These are phyloP conservation scores for Anthoceros angustus DNA, from an alignment of 225 moss, liverwort and hornwort species.

Conservation along the genomic window DNA sequence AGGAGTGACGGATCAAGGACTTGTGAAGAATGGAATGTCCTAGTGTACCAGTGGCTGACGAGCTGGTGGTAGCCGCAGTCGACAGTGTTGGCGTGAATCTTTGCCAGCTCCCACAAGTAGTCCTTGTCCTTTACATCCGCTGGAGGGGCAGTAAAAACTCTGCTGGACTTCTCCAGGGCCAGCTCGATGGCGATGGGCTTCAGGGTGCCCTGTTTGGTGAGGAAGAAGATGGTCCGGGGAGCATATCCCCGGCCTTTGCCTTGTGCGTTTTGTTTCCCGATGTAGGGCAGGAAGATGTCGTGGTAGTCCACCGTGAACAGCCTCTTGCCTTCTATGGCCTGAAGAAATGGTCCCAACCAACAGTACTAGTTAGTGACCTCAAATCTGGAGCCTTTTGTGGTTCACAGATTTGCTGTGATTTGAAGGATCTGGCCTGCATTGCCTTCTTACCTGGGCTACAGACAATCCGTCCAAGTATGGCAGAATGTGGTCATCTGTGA, in stretches of 20 bases:
- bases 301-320: conserved; percentile 23
- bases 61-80: conserved; percentile 29
- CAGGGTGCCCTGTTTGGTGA: conserved; percentile 25
- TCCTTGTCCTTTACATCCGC: conserved; percentile 13
- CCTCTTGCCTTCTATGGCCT: conserved; percentile 27
- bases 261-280: conserved; percentile 24
- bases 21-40: neutral
- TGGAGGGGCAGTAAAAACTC: conserved; percentile 13
- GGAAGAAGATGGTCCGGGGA: conserved; percentile 31
- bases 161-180: conserved; percentile 14
- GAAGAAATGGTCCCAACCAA: too few species aligned
- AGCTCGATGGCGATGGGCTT: conserved; percentile 48
- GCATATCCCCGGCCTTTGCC: conserved; percentile 26
- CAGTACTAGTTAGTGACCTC: too few species aligned
- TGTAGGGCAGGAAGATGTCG: conserved; percentile 39
- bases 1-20: too few species aligned
- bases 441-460: conserved; percentile 13
- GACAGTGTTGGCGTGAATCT: conserved; percentile 34
- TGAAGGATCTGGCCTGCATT: too few species aligned
- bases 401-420: too few species aligned
- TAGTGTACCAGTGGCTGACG: conserved; percentile 35
- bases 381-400: too few species aligned
- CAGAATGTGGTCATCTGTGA: conserved; percentile 12
- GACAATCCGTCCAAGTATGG: conserved; percentile 15
- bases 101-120: conserved; percentile 25